Evolutionary conservation across 176 grass and related monocot genomes (phyloP).

Genomic region (Tuctoria greenei): DNA sequence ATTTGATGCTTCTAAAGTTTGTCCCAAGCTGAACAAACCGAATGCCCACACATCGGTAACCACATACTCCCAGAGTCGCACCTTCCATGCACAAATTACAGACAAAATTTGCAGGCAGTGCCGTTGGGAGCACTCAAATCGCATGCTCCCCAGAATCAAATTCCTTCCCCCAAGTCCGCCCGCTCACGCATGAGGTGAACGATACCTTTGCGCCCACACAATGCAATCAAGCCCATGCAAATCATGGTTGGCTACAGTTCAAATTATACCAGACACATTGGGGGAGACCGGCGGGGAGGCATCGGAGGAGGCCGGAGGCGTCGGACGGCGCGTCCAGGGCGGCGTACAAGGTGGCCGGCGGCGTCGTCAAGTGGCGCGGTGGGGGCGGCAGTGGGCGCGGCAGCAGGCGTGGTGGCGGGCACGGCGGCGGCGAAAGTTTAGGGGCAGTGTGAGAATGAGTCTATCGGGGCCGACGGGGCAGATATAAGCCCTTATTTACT

Average conservation of each 20-base stretch:
- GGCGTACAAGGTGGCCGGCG: no score
- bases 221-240: conserved; percentile 19
- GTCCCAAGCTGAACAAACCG: conserved; percentile 13
- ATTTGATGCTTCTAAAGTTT: conserved; percentile 16
- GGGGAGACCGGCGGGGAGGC: no score
- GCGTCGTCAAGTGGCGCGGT: no score
- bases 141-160: conserved; percentile 35
- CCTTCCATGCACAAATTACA: neutral
- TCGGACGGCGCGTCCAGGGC: no score
- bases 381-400: no score
- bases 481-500: no score
- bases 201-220: conserved; percentile 25
- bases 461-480: no score
- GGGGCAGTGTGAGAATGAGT: no score
- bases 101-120: conserved; percentile 24
- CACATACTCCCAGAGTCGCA: neutral
- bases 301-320: no score
- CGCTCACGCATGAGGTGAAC: neutral
- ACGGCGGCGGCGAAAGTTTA: no score
- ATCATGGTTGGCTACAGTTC: neutral
- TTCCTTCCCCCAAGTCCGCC: conserved; percentile 20
- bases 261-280: no score
- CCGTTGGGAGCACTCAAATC: conserved; percentile 37
- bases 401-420: no score
- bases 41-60: neutral